These are phyloP conservation scores for Yamadazyma atlantica DNA, from an alignment of 1,139 yeast species.

Conservation along the genomic window DNA sequence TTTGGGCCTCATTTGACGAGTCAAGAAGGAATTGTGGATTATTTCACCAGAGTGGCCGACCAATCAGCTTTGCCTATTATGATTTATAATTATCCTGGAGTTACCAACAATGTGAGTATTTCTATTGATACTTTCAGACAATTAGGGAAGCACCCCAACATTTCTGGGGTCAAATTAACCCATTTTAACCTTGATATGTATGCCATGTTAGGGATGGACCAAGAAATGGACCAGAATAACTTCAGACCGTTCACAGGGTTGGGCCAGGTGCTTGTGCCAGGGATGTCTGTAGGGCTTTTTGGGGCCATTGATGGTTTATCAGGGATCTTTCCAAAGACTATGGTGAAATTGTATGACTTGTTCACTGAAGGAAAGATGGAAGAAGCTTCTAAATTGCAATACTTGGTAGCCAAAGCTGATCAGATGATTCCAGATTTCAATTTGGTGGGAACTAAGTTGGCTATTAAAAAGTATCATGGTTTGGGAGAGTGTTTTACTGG, in stretches of 20 bases:
- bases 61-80: constrained; percentile 31
- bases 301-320: constrained; percentile 51
- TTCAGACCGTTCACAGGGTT: constrained; percentile 48
- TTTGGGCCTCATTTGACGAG: constrained; percentile 33
- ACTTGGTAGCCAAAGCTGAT: constrained; percentile 39
- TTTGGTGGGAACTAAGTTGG: constrained; percentile 44
- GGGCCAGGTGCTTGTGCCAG: constrained; percentile 48
- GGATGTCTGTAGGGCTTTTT: constrained; percentile 39
- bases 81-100: constrained; percentile 39
- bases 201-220: constrained; percentile 37
- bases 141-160: constrained; percentile 32
- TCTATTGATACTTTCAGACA: constrained; percentile 32
- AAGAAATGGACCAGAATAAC: constrained; percentile 27
- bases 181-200: constrained; percentile 41
- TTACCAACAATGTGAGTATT: constrained; percentile 36
- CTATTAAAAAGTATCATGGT: constrained; percentile 20
- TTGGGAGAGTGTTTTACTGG: constrained; percentile 21
- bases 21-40: constrained; percentile 36
- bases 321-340: constrained; percentile 37
- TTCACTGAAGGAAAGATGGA: constrained; percentile 28
- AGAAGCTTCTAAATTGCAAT: constrained; percentile 43
- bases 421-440: constrained; percentile 40
- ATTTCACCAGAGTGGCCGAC: constrained; percentile 31
- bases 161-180: constrained; percentile 39
- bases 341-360: constrained; percentile 33